These are phyloP conservation scores for Leccinum solheimii DNA, from an alignment of 1,284 basidiomycete genomes.

Conservation along the genomic window DNA sequence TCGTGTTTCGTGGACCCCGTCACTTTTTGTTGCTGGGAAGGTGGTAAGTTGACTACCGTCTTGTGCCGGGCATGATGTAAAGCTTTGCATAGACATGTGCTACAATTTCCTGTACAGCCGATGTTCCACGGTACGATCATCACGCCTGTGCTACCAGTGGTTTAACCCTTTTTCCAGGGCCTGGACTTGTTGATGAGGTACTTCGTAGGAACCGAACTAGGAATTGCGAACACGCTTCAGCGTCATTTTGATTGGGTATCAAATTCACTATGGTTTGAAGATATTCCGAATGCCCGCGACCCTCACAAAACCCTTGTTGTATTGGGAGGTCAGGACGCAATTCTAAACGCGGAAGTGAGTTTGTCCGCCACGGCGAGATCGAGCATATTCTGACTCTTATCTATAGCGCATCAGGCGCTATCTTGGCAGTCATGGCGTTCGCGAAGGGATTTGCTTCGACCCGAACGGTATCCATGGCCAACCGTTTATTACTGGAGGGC, in stretches of 20 bases:
- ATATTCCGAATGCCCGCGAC: conserved; percentile 77
- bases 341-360: conserved; percentile 70
- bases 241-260: conserved; percentile 84
- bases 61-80: not conserved
- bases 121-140: conserved; percentile 52
- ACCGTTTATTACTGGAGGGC: conserved; percentile 58
- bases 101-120: conserved; percentile 83
- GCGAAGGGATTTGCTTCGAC: conserved; percentile 70
- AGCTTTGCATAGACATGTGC: conserved; percentile 64
- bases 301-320: conserved; percentile 64
- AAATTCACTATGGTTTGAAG: conserved; percentile 88
- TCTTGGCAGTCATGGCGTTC: conserved; percentile 73
- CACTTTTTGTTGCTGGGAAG: conserved; percentile 89
- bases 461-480: conserved; percentile 71
- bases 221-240: conserved; percentile 82
- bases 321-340: conserved; percentile 78
- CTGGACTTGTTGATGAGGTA: conserved; percentile 81
- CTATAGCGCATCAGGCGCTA: conserved; percentile 70
- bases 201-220: conserved; percentile 83
- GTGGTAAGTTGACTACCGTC: conserved; percentile 48
- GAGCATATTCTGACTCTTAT: conserved; percentile 8
- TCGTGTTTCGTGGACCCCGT: conserved; percentile 90
- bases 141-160: conserved; percentile 8
- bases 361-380: not conserved
- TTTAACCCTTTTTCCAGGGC: conserved; percentile 45